These are phyloP conservation scores for Pyronema omphalodes DNA, from an alignment of 495 filamentous ascomycete species.

Conservation along the genomic window DNA sequence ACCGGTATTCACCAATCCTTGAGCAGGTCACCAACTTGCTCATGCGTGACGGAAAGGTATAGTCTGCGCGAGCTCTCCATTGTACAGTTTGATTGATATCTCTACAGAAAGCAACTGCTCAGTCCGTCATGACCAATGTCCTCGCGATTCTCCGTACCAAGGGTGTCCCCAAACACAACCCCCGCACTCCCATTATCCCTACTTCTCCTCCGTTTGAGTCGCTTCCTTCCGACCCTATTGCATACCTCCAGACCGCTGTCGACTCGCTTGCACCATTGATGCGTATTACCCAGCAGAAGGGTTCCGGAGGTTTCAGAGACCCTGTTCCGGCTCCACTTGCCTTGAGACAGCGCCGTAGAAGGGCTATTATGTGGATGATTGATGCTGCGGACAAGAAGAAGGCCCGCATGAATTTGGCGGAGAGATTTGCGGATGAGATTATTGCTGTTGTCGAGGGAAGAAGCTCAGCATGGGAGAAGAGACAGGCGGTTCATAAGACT, in stretches of 20 bases:
- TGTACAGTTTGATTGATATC: neutral
- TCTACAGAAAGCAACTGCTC: slow-evolving; percentile 38
- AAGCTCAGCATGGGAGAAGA: slow-evolving; percentile 64
- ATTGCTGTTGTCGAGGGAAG: slow-evolving; percentile 72
- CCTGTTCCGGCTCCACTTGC: slow-evolving; percentile 64
- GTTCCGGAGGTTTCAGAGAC: slow-evolving; percentile 64
- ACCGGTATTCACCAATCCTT: slow-evolving; percentile 66
- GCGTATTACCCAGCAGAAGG: slow-evolving; percentile 53
- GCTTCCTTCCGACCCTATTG: slow-evolving; percentile 57
- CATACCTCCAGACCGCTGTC: slow-evolving; percentile 71
- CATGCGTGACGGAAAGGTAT: slow-evolving; percentile 77
- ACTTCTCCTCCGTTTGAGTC: slow-evolving; percentile 52
- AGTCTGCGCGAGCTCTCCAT: slow-evolving; percentile 31
- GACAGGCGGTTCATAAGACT: slow-evolving; percentile 51
- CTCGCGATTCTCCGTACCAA: slow-evolving; percentile 75
- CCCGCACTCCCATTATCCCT: slow-evolving; percentile 49
- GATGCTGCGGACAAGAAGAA: slow-evolving; percentile 55
- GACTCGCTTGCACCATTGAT: slow-evolving; percentile 89
- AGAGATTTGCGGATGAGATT: slow-evolving; percentile 72
- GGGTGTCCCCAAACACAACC: slow-evolving; percentile 51
- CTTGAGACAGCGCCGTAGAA: slow-evolving; percentile 52
- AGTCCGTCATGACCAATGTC: slow-evolving; percentile 46
- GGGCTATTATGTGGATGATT: slow-evolving; percentile 73
- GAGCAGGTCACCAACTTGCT: slow-evolving; percentile 73
- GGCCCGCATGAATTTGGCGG: slow-evolving; percentile 44